phyloP scores from a whole-genome alignment of 176 grass and related monocot species.

The Thinopyrum elongatum region DNA sequence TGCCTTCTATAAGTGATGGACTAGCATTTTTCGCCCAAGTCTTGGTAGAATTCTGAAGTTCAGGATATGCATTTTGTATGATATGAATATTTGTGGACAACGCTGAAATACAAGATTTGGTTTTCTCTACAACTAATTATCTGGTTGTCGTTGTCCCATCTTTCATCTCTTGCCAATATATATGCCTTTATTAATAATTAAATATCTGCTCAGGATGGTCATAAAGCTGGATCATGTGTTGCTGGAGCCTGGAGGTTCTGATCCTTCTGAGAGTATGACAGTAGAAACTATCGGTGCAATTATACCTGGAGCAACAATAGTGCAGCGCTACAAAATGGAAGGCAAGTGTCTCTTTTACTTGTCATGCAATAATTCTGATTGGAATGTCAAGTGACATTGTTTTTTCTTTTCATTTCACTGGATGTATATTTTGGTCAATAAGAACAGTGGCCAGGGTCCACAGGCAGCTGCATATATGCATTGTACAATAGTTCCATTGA shows the following conservation, averaged over 20 bases:
- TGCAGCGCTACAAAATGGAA: slow-evolving; percentile 84
- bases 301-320: slow-evolving; percentile 86
- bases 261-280: slow-evolving; percentile 92
- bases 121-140: slow-evolving; percentile 12
- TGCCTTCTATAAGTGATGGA: not conserved
- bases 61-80: not conserved
- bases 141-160: slow-evolving; percentile 12
- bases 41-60: slow-evolving; percentile 13
- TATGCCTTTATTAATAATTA: slow-evolving; percentile 7
- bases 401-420: not conserved
- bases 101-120: not conserved
- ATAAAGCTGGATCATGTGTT: slow-evolving; percentile 85
- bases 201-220: slow-evolving; percentile 64
- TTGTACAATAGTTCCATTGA: not conserved
- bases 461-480: slow-evolving; percentile 9
- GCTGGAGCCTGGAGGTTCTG: slow-evolving; percentile 77
- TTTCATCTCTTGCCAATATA: not conserved
- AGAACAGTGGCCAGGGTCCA: not conserved
- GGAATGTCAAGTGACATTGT: not conserved
- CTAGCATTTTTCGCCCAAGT: not conserved
- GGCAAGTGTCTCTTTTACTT: slow-evolving; percentile 45
- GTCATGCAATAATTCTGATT: not conserved
- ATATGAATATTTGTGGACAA: slow-evolving; percentile 4
- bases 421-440: slow-evolving; percentile 24
- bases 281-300: slow-evolving; percentile 87